Base-by-base conservation (phyloP, 768 basidiomycete genomes). In the Xerocomellus intermedius region DNA sequence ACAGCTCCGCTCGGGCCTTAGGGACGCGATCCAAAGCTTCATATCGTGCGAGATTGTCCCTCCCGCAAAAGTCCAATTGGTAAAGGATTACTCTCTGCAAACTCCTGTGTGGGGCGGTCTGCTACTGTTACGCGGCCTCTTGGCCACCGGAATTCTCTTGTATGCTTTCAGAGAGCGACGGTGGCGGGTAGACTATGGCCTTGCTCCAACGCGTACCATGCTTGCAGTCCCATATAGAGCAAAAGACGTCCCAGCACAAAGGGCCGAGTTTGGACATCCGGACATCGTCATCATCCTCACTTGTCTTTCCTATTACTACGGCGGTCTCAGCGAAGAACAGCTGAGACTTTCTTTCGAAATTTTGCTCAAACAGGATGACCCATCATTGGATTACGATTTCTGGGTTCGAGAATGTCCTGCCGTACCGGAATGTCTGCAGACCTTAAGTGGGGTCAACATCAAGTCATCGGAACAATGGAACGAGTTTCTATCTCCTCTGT, bases 111-210 rank as follows among this genome's bases (percentile, higher is more conserved):
- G 70, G 65, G 14, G 38, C 1, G 60, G 59, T 5, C 48, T 75
- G 5, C 50, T 75, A 9, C 54, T 74, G 2, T 45, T 75, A 7
- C 75, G 76, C 6, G 74, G 74, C 3, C 64, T 75, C 21, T 46
- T 75, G 22, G 61, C 66, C 7, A 56, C 54, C 0, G 74, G 71
- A 0, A 69, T 75, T n/a, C 58, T 75, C 2, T 37, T 67, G 13
- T 68, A 67, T 42, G 66, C 59, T 5, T 57, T 75, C 35, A 64
- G 42, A 39, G 73, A 75, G 4, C 71, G 70, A 28, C 62, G 75
- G 22, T 75, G 74, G 73, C 55, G 75, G 3, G 75, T 77, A 8
- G 70, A 76, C 50, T 77, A 72, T 59, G 74, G 74, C 3, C 70
- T 72, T 14, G 55, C 72, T 37, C 64, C 54, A 8, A 9, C 41